These are phyloP conservation scores for Cucurbita maxima DNA, from an alignment of 306 rosid species.

Conservation along the genomic window DNA sequence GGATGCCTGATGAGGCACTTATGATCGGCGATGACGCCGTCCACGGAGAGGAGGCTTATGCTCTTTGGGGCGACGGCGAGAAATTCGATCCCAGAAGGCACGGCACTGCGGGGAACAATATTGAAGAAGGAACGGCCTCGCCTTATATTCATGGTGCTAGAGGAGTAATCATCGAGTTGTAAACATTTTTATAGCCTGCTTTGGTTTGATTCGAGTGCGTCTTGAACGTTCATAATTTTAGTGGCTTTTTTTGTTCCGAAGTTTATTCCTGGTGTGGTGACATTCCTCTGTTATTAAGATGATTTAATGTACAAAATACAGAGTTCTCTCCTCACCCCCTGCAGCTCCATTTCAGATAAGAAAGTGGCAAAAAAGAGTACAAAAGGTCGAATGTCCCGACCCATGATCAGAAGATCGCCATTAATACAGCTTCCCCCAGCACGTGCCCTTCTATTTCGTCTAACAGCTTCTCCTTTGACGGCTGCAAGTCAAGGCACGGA, in stretches of 20 bases:
- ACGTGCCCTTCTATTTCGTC: slow-evolving; percentile 54
- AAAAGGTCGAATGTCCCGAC: not conserved
- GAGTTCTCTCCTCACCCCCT: not conserved
- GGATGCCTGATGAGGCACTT: slow-evolving; percentile 80
- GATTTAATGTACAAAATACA: not conserved
- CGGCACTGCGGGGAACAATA: slow-evolving; percentile 20
- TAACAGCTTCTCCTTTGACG: slow-evolving; percentile 57
- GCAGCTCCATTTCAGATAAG: not conserved
- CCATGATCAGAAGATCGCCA: slow-evolving; percentile 24
- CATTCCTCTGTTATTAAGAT: not conserved
- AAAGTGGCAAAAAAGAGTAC: not conserved
- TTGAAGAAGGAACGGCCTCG: slow-evolving; percentile 19
- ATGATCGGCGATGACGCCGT: slow-evolving; percentile 85
- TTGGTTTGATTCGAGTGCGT: not conserved
- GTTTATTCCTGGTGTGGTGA: too few relatives aligned
- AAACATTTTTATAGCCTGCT: not conserved
- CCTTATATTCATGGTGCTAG: slow-evolving; percentile 84
- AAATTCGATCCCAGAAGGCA: slow-evolving; percentile 72
- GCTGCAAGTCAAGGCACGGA: slow-evolving; percentile 18
- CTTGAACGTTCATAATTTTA: not conserved
- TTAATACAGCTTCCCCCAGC: slow-evolving; percentile 44
- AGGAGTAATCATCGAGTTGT: slow-evolving; percentile 69
- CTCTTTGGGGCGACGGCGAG: slow-evolving; percentile 98
- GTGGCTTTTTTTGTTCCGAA: not conserved
- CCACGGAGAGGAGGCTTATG: slow-evolving; percentile 95